Base-by-base conservation (phyloP, 2,329 filamentous ascomycete species). In the Dichotomopilus funicola region DNA sequence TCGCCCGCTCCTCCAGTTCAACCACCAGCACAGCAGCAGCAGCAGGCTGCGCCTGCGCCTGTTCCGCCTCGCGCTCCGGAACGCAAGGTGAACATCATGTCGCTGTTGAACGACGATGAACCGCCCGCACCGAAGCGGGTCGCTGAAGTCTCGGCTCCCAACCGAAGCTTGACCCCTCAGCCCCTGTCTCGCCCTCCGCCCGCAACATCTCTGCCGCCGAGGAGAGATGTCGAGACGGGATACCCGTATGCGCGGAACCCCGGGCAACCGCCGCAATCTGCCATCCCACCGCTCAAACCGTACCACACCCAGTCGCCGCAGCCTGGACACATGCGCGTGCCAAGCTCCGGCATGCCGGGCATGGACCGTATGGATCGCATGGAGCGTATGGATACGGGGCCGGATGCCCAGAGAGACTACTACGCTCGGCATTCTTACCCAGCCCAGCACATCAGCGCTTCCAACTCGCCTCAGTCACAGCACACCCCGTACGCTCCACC, bases 61-160 rank as follows among this genome's bases (percentile, higher is more conserved):
- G 66, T 77, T 42, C 62, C 69, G 6, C 66, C 73, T 10, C 68
- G 71, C 33, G 73, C 73, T 40, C 68, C 74, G 2, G 78, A 80
- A 61, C 75, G 78, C n/a, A 85, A 85, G 70, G 83, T 77, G 6
- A 84, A 81, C 11, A 85, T 86, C 58, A 83, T 85, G 77, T 80
- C 81, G 0, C 67, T 86, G 58, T 72, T 86, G 3, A 84, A 84
- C 61, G 80, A 85, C 59, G 82, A 85, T 52, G 75, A 77, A n/a
- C 71, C 74, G 6, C 69, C 75, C 6, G 70, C 75, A 5, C 71
- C 76, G 0, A 81, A 82, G 67, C 73, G 79, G 36, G 70, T 81
- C 35, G 70, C 59, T 42, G 79, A 82, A 53, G 72, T 82, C 8
- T 71, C 73, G 9, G 64, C 65, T 51, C 59, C 70, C 38, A 71